Percentiles rank a stretch among this genome's conserved stretches.
Evolutionary conservation across 139 green algal species (phyloP).

Genomic region (Tetratostichococcus sp.): DNA sequence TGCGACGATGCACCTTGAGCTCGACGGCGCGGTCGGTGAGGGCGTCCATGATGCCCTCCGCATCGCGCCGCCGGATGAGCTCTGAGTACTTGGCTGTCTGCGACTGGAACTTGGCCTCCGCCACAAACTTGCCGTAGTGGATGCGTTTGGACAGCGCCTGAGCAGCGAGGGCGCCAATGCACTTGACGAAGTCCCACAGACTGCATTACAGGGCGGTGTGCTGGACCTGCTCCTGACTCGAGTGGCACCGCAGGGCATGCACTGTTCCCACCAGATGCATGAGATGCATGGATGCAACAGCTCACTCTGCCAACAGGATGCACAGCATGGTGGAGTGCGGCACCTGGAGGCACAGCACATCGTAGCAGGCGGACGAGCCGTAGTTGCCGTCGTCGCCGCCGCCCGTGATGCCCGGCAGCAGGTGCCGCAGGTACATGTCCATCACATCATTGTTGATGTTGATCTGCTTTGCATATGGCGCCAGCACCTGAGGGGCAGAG

Average conservation of each 20-base stretch:
- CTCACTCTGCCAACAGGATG: no score
- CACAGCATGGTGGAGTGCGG: no score
- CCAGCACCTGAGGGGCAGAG: constrained; percentile 57
- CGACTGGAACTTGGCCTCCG: constrained; percentile 95
- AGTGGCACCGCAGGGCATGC: no score
- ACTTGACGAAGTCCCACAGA: no score
- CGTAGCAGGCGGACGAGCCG: constrained; percentile 71
- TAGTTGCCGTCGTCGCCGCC: constrained; percentile 95
- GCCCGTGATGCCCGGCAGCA: constrained; percentile 68
- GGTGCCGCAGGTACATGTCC: constrained; percentile 77
- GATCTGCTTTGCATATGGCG: constrained; percentile 53
- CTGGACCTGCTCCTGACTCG: no score
- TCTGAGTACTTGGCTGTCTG: constrained; percentile 72
- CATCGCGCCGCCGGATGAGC: constrained; percentile 71
- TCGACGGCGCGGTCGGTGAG: constrained; percentile 85
- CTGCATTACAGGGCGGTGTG: background rate
- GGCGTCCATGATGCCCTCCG: constrained; percentile 79
- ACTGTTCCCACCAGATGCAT: no score
- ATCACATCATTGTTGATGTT: constrained; percentile 91
- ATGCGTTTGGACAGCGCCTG: constrained; percentile 96
- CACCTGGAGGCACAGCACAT: constrained; percentile 42
- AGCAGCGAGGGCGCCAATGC: background rate
- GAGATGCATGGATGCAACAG: no score
- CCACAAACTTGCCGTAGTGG: constrained; percentile 98
- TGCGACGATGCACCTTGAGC: constrained; percentile 40